These are phyloP conservation scores for Clonostachys rhizophaga DNA, from an alignment of 2,329 filamentous ascomycete genomes.

Conservation along the genomic window DNA sequence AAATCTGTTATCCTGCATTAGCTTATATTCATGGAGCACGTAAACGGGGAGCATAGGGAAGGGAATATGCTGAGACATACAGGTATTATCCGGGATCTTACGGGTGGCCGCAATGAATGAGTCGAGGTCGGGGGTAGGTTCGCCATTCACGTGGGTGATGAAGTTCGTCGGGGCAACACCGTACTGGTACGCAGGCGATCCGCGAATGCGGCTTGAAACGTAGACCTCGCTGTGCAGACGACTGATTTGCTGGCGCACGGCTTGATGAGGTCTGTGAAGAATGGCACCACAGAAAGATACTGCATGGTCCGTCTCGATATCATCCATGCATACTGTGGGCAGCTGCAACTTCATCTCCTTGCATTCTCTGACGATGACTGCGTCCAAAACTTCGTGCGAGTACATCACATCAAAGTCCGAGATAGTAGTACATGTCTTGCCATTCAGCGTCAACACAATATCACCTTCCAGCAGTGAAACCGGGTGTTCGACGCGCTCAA, in stretches of 20 bases:
- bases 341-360: constrained; percentile 73
- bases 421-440: constrained; percentile 86
- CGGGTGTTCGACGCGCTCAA: constrained; percentile 46
- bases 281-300: constrained; percentile 95
- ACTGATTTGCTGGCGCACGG: constrained; percentile 94
- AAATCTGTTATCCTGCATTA: constrained; percentile 56
- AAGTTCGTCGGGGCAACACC: constrained; percentile 95
- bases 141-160: constrained; percentile 91
- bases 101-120: constrained; percentile 76
- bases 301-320: constrained; percentile 88
- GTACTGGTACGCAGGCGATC: constrained; percentile 83
- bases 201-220: constrained; percentile 79
- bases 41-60: not conserved
- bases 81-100: constrained; percentile 92
- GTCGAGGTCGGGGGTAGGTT: constrained; percentile 76
- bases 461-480: constrained; percentile 79
- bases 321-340: constrained; percentile 80
- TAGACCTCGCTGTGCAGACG: constrained; percentile 96
- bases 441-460: constrained; percentile 86
- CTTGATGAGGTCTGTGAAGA: constrained; percentile 89
- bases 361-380: constrained; percentile 81
- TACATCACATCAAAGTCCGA: constrained; percentile 97
- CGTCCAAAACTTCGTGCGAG: constrained; percentile 75
- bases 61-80: constrained; percentile 33
- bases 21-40: not conserved